Conservation (phyloP, 768 basidiomycete genomes). For the Tulasnella sp. region DNA sequence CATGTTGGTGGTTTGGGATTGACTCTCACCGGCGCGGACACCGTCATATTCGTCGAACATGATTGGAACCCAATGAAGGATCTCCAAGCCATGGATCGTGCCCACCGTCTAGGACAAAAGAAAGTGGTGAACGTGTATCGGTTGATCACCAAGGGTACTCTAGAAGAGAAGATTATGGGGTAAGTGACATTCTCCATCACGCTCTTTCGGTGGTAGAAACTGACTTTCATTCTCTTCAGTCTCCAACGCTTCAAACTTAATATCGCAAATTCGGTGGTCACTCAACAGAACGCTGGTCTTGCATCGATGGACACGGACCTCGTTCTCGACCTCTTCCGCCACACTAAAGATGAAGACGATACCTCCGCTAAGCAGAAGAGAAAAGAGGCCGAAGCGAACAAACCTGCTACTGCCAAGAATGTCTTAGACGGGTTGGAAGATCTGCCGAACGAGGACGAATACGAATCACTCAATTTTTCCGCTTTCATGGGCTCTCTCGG, state of each 20-base stretch:
- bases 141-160: conserved; percentile 89
- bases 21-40: conserved; percentile 96
- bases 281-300: conserved; percentile 92
- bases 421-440: conserved; percentile 87
- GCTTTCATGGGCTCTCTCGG: conserved; percentile 85
- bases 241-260: conserved; percentile 98
- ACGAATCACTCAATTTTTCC: conserved; percentile 77
- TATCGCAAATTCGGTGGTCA: conserved; percentile 93
- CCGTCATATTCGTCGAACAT: conserved; percentile 98
- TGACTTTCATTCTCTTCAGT: conserved; percentile 43
- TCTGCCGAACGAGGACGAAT: conserved; percentile 88
- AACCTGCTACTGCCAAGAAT: conserved; percentile 71
- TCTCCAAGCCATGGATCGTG: conserved; percentile 98
- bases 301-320: conserved; percentile 96
- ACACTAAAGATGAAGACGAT: conserved; percentile 73
- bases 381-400: conserved; percentile 47
- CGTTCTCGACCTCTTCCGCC: conserved; percentile 87
- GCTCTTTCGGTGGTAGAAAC: background rate
- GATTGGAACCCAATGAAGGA: conserved; percentile 99
- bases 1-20: conserved; percentile 95
- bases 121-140: conserved; percentile 99
- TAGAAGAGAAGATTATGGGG: conserved; percentile 99
- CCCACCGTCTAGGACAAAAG: conserved; percentile 97
- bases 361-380: conserved; percentile 53
- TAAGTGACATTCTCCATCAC: conserved; percentile 40